A percentile compares a stretch with the other conserved stretches of the same genome.
These are phyloP conservation scores for Mangifera indica DNA, from an alignment of 345 rosid genomes.

Conservation along the genomic window DNA sequence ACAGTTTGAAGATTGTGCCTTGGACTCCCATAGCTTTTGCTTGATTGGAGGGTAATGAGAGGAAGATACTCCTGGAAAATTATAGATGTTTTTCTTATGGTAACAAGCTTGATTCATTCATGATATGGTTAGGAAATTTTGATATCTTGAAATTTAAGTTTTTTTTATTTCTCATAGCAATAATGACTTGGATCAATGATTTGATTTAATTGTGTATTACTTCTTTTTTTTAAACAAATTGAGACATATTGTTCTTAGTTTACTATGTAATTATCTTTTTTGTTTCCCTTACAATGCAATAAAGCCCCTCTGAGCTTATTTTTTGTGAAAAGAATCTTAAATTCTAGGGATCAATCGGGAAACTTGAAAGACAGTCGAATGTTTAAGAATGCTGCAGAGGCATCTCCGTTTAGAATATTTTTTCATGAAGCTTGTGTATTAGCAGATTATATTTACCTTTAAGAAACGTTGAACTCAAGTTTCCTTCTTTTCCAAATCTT, in stretches of 20 bases:
- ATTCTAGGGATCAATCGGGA: too few species aligned
- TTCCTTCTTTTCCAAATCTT: slow-evolving; percentile 12
- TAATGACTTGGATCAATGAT: slow-evolving; percentile 20
- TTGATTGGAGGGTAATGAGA: slow-evolving; percentile 26
- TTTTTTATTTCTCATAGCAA: slow-evolving; percentile 2
- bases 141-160: slow-evolving; percentile 22
- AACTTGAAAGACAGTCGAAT: too few species aligned
- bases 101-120: slow-evolving; percentile 32
- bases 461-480: slow-evolving; percentile 36
- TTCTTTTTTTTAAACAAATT: neutral
- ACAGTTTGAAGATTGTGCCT: slow-evolving; percentile 15
- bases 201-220: slow-evolving; percentile 32
- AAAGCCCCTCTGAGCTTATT: too few species aligned
- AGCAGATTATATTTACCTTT: slow-evolving; percentile 16
- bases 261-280: neutral
- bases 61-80: slow-evolving; percentile 20
- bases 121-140: slow-evolving; percentile 27
- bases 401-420: too few species aligned
- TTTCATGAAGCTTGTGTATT: neutral
- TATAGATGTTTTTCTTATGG: slow-evolving; percentile 7
- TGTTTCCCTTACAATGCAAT: too few species aligned
- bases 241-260: slow-evolving; percentile 12
- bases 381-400: too few species aligned
- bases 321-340: too few species aligned
- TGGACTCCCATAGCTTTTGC: slow-evolving; percentile 3